These are phyloP conservation scores for Cystobasidium slooffiae DNA, from an alignment of 1,284 basidiomycete species.

Conservation along the genomic window DNA sequence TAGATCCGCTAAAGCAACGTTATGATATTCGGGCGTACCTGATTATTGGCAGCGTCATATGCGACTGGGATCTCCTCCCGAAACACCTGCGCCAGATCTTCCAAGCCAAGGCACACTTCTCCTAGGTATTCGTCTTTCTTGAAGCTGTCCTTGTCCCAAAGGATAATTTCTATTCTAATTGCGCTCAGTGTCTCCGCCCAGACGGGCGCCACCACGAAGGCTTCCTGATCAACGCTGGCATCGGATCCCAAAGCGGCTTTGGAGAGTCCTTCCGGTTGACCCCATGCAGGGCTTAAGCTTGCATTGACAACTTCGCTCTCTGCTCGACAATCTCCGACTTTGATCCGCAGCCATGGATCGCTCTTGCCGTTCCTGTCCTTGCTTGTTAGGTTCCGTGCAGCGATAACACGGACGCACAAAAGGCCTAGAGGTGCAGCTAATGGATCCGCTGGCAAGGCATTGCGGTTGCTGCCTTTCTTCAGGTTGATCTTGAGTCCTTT, in stretches of 20 bases:
- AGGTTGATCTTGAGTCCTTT: slow-evolving; percentile 36
- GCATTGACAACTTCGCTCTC: slow-evolving; percentile 26
- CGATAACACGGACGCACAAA: slow-evolving; percentile 40
- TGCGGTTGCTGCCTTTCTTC: slow-evolving; percentile 29
- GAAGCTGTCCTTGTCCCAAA: slow-evolving; percentile 84
- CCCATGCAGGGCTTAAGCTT: slow-evolving; percentile 72
- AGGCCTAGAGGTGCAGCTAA: slow-evolving; percentile 32
- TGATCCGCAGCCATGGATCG: slow-evolving; percentile 56
- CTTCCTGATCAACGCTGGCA: slow-evolving; percentile 63
- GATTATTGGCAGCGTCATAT: slow-evolving; percentile 67
- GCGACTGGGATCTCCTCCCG: slow-evolving; percentile 17
- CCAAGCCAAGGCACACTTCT: slow-evolving; percentile 74
- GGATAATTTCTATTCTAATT: slow-evolving; percentile 71
- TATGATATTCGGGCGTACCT: slow-evolving; percentile 58
- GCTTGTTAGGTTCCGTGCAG: slow-evolving; percentile 39
- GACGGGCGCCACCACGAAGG: slow-evolving; percentile 84
- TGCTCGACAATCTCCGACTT: slow-evolving; percentile 42
- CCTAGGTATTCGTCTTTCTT: slow-evolving; percentile 80
- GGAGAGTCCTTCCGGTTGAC: slow-evolving; percentile 52
- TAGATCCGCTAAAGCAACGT: too few species aligned
- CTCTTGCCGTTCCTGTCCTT: slow-evolving; percentile 61
- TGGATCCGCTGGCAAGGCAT: slow-evolving; percentile 19
- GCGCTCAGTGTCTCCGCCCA: slow-evolving; percentile 54
- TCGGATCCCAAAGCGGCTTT: slow-evolving; percentile 50
- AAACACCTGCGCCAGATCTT: slow-evolving; percentile 72